These are phyloP conservation scores for Chrysochromulina parva DNA, from an alignment of 78 protist species.

Conservation along the genomic window DNA sequence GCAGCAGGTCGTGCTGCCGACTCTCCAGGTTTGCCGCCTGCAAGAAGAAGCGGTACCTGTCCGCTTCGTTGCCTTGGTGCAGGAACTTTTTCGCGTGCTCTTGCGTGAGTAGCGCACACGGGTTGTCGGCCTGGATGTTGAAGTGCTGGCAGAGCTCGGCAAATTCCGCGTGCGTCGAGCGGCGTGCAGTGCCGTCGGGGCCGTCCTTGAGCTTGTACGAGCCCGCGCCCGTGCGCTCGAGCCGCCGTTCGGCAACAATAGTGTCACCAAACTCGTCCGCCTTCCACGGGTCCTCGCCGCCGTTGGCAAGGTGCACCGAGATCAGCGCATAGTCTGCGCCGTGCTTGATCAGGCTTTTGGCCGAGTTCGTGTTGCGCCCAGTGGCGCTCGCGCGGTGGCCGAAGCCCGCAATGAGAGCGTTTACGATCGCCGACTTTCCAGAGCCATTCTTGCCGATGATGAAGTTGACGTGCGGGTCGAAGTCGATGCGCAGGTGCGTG, in stretches of 20 bases:
- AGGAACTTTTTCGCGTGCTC: conserved; percentile 14
- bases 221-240: neutral
- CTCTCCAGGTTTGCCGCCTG: neutral
- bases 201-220: neutral
- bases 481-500: neutral
- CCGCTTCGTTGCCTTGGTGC: neutral
- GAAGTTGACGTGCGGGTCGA: conserved; percentile 11
- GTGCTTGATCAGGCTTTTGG: neutral
- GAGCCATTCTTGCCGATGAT: conserved; percentile 15
- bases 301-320: neutral
- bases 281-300: neutral
- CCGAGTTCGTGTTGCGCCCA: neutral
- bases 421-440: conserved; percentile 1
- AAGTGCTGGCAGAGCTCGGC: neutral
- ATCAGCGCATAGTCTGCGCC: neutral
- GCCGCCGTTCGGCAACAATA: neutral
- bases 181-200: neutral
- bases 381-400: neutral
- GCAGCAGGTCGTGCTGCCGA: neutral
- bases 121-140: conserved; percentile 1
- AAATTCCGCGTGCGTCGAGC: neutral
- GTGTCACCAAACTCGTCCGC: neutral
- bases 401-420: neutral
- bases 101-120: conserved; percentile 3
- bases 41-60: neutral